Conservation (phyloP, 192 early-diverging fungal genomes). For the Cetraspora pellucida region DNA sequence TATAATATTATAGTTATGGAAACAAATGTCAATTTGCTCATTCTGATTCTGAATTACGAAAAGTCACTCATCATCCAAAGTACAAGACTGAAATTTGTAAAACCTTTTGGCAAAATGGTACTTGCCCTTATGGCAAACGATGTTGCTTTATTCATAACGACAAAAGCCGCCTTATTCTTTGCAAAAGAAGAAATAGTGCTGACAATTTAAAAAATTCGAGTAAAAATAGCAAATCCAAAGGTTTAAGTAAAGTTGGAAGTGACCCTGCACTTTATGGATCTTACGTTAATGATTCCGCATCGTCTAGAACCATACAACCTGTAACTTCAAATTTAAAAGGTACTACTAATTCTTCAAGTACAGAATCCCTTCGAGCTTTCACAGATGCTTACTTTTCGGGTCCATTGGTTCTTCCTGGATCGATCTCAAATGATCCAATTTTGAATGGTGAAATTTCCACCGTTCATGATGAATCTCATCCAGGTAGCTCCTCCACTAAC, state of each 20-base stretch:
- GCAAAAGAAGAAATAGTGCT: conserved; percentile 8
- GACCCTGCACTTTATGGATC: conserved; percentile 17
- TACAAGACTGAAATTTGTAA: conserved; percentile 97
- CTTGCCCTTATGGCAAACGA: conserved; percentile 91
- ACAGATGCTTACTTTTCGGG: conserved; percentile 33
- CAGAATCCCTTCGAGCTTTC: conserved; percentile 16
- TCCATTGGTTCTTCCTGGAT: background rate
- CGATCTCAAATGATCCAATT: too few relatives aligned
- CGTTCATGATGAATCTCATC: too few relatives aligned
- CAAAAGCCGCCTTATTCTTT: conserved; percentile 38
- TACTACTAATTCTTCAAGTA: background rate
- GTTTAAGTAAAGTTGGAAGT: conserved; percentile 17
- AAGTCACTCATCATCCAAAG: conserved; percentile 82
- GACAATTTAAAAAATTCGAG: background rate
- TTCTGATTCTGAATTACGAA: conserved; percentile 72
- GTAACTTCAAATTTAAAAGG: background rate
- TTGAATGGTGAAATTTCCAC: too few relatives aligned
- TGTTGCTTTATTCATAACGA: conserved; percentile 91
- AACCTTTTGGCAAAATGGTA: conserved; percentile 85
- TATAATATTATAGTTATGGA: conserved; percentile 70
- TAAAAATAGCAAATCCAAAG: conserved; percentile 1
- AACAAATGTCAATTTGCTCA: conserved; percentile 96
- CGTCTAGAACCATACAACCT: background rate
- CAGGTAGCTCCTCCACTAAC: background rate
- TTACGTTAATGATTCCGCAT: background rate